Evolutionary conservation across 2,329 filamentous ascomycete species (phyloP).

Genomic region (Ophiostoma novo-ulmi): DNA sequence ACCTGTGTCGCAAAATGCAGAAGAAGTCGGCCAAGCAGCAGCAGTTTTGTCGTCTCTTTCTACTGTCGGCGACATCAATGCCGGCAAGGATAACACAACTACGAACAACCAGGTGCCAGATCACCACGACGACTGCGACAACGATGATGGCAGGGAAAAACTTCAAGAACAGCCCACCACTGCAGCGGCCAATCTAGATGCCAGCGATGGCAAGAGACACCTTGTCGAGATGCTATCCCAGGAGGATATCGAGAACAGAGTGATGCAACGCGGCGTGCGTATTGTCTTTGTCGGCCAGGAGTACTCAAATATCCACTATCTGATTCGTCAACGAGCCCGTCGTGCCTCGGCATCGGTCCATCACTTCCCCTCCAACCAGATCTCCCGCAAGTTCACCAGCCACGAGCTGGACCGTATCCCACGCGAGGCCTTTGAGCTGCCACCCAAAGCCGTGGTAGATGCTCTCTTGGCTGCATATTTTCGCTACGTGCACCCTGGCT

Average conservation of each 20-base stretch:
- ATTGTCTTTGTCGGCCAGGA: slow-evolving; percentile 53
- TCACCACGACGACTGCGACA: background rate
- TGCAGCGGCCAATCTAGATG: background rate
- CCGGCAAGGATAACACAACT: background rate
- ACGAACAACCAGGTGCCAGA: background rate
- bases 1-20: background rate
- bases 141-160: background rate
- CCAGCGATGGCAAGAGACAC: slow-evolving; percentile 21
- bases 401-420: slow-evolving; percentile 43
- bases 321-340: slow-evolving; percentile 45
- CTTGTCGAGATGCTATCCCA: slow-evolving; percentile 25
- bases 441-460: slow-evolving; percentile 45
- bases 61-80: background rate
- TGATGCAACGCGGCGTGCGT: slow-evolving; percentile 25
- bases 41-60: slow-evolving; percentile 22
- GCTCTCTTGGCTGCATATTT: slow-evolving; percentile 62
- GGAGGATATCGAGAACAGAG: slow-evolving; percentile 24
- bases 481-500: slow-evolving; percentile 81
- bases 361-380: slow-evolving; percentile 40
- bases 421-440: slow-evolving; percentile 46
- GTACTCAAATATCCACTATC: slow-evolving; percentile 51
- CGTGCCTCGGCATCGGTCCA: slow-evolving; percentile 29
- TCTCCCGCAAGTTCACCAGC: slow-evolving; percentile 38
- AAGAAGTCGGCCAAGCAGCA: slow-evolving; percentile 23
- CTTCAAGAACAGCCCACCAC: background rate